Evolutionary conservation across 306 rosid species (phyloP).

Genomic region (Nissolia schottii): DNA sequence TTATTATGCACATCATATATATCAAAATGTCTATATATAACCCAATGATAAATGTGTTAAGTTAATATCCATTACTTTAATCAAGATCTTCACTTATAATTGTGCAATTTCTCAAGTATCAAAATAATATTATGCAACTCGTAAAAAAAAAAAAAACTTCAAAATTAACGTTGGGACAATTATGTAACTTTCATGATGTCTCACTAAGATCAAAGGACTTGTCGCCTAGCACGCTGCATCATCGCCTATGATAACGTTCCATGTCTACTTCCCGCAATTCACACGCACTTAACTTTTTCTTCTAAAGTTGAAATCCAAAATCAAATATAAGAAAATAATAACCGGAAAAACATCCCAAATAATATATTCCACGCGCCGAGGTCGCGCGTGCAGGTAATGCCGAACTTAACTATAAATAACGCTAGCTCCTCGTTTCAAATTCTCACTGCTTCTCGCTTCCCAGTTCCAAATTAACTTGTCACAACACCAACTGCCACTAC

Average conservation of each 20-base stretch:
- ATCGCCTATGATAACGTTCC: neutral
- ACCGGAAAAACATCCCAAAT: neutral
- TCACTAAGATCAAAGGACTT: neutral
- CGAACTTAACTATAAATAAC: constrained; percentile 27
- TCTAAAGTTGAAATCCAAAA: no score
- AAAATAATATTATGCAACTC: no score
- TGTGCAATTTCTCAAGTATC: no score
- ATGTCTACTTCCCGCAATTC: neutral
- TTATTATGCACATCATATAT: no score
- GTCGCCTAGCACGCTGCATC: neutral
- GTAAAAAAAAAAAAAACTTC: no score
- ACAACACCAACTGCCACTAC: neutral
- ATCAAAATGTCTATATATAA: no score
- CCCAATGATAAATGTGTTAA: no score
- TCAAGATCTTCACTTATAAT: no score
- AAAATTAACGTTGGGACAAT: neutral
- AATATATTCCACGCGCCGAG: constrained; percentile 15
- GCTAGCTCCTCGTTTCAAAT: neutral
- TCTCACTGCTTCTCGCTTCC: neutral
- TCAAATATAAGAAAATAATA: neutral
- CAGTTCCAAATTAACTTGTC: neutral
- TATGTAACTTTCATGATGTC: neutral
- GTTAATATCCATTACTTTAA: no score
- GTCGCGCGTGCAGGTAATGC: neutral
- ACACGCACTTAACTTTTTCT: neutral